A percentile compares a stretch with the other conserved stretches of the same genome.
Conservation (phyloP, 2,329 filamentous ascomycete species). For the Alternaria solani region DNA sequence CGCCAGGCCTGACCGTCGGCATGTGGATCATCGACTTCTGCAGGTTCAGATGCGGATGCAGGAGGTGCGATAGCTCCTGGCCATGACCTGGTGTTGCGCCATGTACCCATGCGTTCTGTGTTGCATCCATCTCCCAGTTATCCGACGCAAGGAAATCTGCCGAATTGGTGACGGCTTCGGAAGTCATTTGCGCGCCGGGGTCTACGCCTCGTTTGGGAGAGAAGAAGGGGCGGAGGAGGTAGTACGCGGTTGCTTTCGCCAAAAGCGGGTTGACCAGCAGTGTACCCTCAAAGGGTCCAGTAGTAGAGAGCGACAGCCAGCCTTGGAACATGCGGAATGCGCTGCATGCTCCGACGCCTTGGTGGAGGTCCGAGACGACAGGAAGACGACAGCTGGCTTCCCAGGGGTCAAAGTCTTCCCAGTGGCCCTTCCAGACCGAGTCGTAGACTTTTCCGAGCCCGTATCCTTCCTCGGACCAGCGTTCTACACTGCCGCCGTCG, state of each 20-base stretch:
- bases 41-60: constrained; percentile 76
- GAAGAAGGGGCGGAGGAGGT: constrained; percentile 86
- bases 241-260: constrained; percentile 78
- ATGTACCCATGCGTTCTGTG: constrained; percentile 69
- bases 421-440: constrained; percentile 73
- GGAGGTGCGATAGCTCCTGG: constrained; percentile 70
- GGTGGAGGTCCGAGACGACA: constrained; percentile 77
- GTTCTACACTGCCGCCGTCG: constrained; percentile 60
- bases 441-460: constrained; percentile 72
- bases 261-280: constrained; percentile 82
- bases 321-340: constrained; percentile 92
- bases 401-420: constrained; percentile 86
- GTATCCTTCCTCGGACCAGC: constrained; percentile 69
- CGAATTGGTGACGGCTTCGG: constrained; percentile 41
- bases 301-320: constrained; percentile 82
- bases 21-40: constrained; percentile 75
- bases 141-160: constrained; percentile 58
- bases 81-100: constrained; percentile 73
- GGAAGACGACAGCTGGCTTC: constrained; percentile 74
- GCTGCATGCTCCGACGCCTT: constrained; percentile 80
- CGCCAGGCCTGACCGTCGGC: constrained; percentile 73
- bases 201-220: constrained; percentile 56
- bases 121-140: constrained; percentile 68
- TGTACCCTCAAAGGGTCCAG: constrained; percentile 77
- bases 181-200: constrained; percentile 43